These are phyloP conservation scores for Colletotrichum sp. DNA, from an alignment of 2,329 filamentous ascomycete species.

Conservation along the genomic window DNA sequence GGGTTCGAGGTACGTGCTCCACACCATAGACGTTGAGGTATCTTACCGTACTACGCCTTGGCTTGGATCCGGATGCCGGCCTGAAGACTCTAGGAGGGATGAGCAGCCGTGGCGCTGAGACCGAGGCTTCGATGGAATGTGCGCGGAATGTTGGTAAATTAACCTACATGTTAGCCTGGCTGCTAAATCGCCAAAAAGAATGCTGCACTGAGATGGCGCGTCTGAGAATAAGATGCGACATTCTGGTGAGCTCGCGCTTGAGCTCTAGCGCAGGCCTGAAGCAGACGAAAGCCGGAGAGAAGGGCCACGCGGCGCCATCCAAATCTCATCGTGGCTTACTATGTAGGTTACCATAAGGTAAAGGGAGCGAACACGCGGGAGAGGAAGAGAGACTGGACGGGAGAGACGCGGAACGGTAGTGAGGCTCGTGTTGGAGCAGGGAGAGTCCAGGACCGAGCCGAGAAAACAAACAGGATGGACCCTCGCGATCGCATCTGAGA, in stretches of 20 bases:
- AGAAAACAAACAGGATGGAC: neutral
- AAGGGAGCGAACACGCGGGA: neutral
- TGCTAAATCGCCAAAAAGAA: constrained; percentile 9
- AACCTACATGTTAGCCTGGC: neutral
- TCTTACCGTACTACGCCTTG: neutral
- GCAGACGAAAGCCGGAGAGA: neutral
- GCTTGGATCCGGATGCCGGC: neutral
- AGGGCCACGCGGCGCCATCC: neutral
- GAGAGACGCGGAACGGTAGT: neutral
- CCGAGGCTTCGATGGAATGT: constrained; percentile 9
- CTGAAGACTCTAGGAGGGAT: neutral
- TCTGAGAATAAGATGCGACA: constrained; percentile 9
- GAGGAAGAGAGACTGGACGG: neutral
- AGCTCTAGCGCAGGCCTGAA: constrained; percentile 2
- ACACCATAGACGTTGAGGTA: constrained; percentile 12
- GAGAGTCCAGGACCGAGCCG: neutral
- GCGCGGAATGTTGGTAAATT: constrained; percentile 10
- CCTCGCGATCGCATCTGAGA: neutral
- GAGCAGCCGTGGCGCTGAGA: constrained; percentile 1
- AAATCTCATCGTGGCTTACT: neutral
- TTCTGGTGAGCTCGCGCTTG: constrained; percentile 10
- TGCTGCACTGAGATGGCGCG: constrained; percentile 1
- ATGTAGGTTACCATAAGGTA: neutral
- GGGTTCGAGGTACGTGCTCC: constrained; percentile 1
- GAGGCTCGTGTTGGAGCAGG: constrained; percentile 12